These are phyloP conservation scores for Stramenopiles sp. DNA, from an alignment of 352 stramenopile species.

Conservation along the genomic window DNA sequence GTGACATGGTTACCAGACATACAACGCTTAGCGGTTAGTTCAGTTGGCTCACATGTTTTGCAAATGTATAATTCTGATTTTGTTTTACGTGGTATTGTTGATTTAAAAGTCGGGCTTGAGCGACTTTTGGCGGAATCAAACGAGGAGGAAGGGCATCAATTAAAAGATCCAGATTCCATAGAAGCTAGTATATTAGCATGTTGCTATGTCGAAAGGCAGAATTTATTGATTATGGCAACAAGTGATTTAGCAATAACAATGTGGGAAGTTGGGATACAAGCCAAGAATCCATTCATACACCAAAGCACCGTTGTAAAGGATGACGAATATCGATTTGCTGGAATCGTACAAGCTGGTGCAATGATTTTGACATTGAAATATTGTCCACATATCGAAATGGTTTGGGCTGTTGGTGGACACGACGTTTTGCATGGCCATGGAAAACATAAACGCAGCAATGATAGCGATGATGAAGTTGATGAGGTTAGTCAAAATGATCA, in stretches of 20 bases:
- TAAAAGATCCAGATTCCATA: not conserved
- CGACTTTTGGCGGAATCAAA: not conserved
- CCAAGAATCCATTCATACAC: not conserved
- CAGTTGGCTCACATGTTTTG: constrained; percentile 36
- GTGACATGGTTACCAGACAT: constrained; percentile 44
- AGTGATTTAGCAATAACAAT: not conserved
- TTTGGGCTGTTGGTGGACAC: not conserved
- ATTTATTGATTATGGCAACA: not conserved
- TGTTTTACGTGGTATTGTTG: constrained; percentile 9
- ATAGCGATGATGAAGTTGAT: not conserved
- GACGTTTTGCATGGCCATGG: no score
- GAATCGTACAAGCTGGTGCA: not conserved
- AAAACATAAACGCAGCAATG: no score
- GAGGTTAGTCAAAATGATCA: not conserved
- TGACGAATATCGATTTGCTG: not conserved
- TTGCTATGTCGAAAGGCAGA: not conserved
- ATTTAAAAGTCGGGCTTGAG: not conserved
- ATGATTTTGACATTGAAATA: not conserved
- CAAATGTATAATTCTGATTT: constrained; percentile 40
- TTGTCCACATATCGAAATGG: not conserved
- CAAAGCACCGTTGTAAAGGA: not conserved
- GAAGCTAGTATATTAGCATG: not conserved
- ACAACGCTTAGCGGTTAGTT: constrained; percentile 35
- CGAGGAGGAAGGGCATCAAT: not conserved
- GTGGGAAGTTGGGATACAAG: not conserved